Evolutionary conservation across 2,329 filamentous ascomycete species (phyloP).

Genomic region (Diaporthe vexans): DNA sequence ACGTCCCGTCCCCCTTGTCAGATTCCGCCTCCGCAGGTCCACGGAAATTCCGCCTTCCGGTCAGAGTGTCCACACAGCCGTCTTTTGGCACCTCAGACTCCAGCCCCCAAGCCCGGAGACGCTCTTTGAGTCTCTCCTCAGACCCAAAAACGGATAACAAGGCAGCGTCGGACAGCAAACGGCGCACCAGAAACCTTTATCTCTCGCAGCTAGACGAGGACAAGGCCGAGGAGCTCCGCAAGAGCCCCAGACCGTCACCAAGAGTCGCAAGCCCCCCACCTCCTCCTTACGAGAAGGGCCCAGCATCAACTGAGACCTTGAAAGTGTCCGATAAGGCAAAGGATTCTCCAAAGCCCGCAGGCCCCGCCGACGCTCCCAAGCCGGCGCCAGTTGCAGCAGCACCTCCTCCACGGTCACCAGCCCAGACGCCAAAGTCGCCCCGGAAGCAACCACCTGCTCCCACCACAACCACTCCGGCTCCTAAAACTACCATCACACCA

Average conservation of each 20-base stretch:
- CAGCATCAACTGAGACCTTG: constrained; percentile 31
- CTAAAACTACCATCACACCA: background rate
- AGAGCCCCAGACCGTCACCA: constrained; percentile 34
- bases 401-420: background rate
- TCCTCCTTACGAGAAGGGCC: constrained; percentile 31
- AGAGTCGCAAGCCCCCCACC: constrained; percentile 34
- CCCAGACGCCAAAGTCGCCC: constrained; percentile 10
- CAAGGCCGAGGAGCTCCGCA: constrained; percentile 33
- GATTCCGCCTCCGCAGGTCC: constrained; percentile 20
- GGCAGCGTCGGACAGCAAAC: constrained; percentile 21
- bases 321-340: constrained; percentile 32
- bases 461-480: background rate
- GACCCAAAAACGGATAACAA: constrained; percentile 28
- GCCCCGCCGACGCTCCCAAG: constrained; percentile 15
- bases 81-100: constrained; percentile 31
- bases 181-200: constrained; percentile 24
- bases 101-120: constrained; percentile 27
- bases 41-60: constrained; percentile 33
- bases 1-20: constrained; percentile 27
- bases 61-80: constrained; percentile 27
- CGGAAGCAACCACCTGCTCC: constrained; percentile 18
- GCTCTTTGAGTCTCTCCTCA: constrained; percentile 17
- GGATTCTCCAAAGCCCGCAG: constrained; percentile 11
- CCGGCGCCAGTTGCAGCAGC: constrained; percentile 10
- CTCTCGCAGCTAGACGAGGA: constrained; percentile 32